Conservation (phyloP, 1,284 basidiomycete genomes). For the Cystobasidium slooffiae region DNA sequence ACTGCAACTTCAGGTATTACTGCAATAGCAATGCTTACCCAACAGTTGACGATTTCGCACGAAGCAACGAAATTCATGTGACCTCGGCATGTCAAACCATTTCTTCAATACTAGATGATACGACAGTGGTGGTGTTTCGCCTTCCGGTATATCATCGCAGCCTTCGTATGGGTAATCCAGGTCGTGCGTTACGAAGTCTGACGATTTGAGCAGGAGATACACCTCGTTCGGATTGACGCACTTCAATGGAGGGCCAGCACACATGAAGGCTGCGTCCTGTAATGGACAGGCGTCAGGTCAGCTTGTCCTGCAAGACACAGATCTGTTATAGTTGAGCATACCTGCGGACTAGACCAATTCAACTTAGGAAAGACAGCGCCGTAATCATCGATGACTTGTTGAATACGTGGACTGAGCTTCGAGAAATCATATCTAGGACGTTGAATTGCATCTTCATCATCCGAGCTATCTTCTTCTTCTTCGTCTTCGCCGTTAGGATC, state of each 20-base stretch:
- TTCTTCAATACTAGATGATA: slow-evolving; percentile 89
- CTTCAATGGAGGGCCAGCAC: slow-evolving; percentile 82
- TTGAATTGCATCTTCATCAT: slow-evolving; percentile 46
- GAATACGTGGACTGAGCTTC: slow-evolving; percentile 74
- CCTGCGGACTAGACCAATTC: slow-evolving; percentile 89
- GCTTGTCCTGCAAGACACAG: not conserved
- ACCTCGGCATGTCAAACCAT: slow-evolving; percentile 83
- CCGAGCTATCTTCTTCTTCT: slow-evolving; percentile 56
- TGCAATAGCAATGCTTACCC: slow-evolving; percentile 62
- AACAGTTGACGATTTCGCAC: slow-evolving; percentile 71
- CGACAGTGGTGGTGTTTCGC: slow-evolving; percentile 59
- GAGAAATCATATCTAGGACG: slow-evolving; percentile 65
- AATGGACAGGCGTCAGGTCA: slow-evolving; percentile 11
- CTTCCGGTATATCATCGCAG: slow-evolving; percentile 46
- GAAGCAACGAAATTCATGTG: slow-evolving; percentile 85
- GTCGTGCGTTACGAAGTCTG: slow-evolving; percentile 86
- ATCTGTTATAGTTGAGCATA: slow-evolving; percentile 56
- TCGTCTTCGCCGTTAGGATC: slow-evolving; percentile 49
- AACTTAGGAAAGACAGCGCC: slow-evolving; percentile 92
- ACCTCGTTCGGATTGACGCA: slow-evolving; percentile 87
- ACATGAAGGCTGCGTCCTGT: slow-evolving; percentile 89
- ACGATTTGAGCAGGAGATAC: slow-evolving; percentile 89
- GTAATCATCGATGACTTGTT: slow-evolving; percentile 70
- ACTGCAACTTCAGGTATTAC: not conserved
- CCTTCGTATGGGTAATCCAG: slow-evolving; percentile 61